These are phyloP conservation scores for Microcos paniculata DNA, from an alignment of 345 rosid genomes.

Conservation along the genomic window DNA sequence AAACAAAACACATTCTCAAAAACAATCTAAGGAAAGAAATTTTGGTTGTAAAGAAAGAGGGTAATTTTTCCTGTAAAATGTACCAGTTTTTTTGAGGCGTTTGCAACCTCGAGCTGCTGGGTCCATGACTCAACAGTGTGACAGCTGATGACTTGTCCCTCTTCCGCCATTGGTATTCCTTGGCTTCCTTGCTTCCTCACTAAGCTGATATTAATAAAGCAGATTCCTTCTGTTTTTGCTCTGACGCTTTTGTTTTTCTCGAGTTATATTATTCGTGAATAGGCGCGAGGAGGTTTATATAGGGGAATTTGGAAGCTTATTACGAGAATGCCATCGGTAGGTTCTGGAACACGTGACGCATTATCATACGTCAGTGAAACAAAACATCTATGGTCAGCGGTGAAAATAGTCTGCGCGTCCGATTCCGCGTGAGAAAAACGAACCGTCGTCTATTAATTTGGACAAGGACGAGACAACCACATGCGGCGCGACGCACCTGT, in stretches of 20 bases:
- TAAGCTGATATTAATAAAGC: neutral
- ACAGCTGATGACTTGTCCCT: constrained; percentile 72
- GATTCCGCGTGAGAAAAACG: neutral
- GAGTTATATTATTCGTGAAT: neutral
- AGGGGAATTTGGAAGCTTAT: neutral
- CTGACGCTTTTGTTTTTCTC: neutral
- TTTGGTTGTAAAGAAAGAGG: neutral
- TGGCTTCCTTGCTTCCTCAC: neutral
- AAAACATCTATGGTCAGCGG: neutral
- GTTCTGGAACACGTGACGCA: neutral
- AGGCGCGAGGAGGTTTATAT: neutral
- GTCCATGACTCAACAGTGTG: constrained; percentile 68
- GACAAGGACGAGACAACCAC: neutral
- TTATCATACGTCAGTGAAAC: neutral
- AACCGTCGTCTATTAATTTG: neutral
- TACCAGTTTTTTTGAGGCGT: constrained; percentile 74
- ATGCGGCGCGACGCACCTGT: too few species aligned
- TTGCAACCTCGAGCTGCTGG: constrained; percentile 52
- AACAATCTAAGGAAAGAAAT: neutral
- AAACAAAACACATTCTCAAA: neutral
- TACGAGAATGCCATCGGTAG: constrained; percentile 1
- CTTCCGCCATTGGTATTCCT: constrained; percentile 35
- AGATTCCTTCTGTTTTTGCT: neutral
- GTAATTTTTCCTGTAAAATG: neutral
- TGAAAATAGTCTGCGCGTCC: neutral